Base-by-base conservation (phyloP, 176 grass and related monocot genomes). In the Triticum urartu region DNA sequence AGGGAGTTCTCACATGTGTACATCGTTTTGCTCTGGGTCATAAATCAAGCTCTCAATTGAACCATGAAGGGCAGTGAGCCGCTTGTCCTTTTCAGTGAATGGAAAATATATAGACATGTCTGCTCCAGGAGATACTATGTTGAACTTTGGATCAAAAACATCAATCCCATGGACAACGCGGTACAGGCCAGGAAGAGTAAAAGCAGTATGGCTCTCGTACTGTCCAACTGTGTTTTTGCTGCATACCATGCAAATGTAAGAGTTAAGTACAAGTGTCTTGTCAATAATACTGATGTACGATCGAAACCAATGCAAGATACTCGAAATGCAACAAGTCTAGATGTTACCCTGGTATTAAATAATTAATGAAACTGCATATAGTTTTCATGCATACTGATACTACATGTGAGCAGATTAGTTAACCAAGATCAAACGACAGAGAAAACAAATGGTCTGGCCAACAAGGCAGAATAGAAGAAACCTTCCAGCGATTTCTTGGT, bases 401-500 rank as follows among this genome's bases (percentile, higher is more conserved):
- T 47, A 47, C 43, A 47, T 47, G 43, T 47, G 43, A 47, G 43
- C 11, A 47, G 43, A 47, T 47, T 47, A 13, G 43, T 47, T 47
- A 47, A 48, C 2, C 9, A 83, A 35, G 30, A 28, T 87, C 18
- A 68, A 68, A 35, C 35, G 20, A 38, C 0, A 9, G n/a, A 21
- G 11, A 6, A 7, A 61, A 30, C 12, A 54, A 82, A 75, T 48
- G 9, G 14, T 65, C 56, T 58, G 11, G 18, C 8, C 26, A 77
- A 87, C 50, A 66, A 26, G 72, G 18, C 11, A 80, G 39, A 81
- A 78, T 9, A 67, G 69, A 82, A 79, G 3, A 93, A 88, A 98
- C 96, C 96, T 98, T 94, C 96, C 96, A 48, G 93, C 92, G 75
- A 98, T 95, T 94, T 98, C 96, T 86, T 98, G 96, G 54, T 95